Evolutionary conservation across 306 rosid species (phyloP).

Genomic region (Vicia sativa): DNA sequence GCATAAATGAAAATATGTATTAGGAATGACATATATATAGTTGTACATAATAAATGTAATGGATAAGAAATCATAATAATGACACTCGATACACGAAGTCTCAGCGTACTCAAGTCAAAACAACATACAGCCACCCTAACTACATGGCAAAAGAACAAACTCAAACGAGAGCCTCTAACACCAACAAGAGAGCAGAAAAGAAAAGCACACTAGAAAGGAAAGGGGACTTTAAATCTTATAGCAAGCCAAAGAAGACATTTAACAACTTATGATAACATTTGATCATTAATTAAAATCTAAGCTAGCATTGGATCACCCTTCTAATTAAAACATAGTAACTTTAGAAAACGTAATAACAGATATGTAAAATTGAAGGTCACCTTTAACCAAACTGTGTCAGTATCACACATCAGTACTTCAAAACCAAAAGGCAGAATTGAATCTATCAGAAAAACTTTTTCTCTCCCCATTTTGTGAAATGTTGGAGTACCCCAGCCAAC

Average conservation of each 20-base stretch:
- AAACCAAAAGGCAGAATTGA: slow-evolving; percentile 75
- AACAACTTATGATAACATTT: slow-evolving; percentile 17
- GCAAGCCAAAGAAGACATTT: slow-evolving; percentile 19
- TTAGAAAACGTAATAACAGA: background rate
- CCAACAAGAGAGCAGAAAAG: background rate
- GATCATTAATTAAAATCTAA: slow-evolving; percentile 20
- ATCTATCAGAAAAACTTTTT: slow-evolving; percentile 82
- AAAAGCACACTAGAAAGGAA: background rate
- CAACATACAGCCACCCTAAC: no score
- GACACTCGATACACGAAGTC: background rate
- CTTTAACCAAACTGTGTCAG: slow-evolving; percentile 98
- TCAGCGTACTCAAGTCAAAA: no score
- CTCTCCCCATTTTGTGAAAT: slow-evolving; percentile 96
- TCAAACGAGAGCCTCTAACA: no score
- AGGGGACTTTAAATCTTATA: slow-evolving; percentile 8
- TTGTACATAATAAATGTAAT: slow-evolving; percentile 1
- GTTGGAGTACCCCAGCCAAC: slow-evolving; percentile 96
- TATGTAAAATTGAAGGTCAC: slow-evolving; percentile 43
- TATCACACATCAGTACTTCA: slow-evolving; percentile 93
- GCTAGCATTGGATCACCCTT: slow-evolving; percentile 10
- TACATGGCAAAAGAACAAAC: no score
- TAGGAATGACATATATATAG: slow-evolving; percentile 27
- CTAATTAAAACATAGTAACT: slow-evolving; percentile 10
- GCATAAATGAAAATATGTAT: slow-evolving; percentile 36
- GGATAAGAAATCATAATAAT: slow-evolving; percentile 24